Evolutionary conservation across 164 flowering plant genomes (phyloP), one percentile per base, ranked within the genome.

Genomic region (Chimonanthus salicifolius): DNA sequence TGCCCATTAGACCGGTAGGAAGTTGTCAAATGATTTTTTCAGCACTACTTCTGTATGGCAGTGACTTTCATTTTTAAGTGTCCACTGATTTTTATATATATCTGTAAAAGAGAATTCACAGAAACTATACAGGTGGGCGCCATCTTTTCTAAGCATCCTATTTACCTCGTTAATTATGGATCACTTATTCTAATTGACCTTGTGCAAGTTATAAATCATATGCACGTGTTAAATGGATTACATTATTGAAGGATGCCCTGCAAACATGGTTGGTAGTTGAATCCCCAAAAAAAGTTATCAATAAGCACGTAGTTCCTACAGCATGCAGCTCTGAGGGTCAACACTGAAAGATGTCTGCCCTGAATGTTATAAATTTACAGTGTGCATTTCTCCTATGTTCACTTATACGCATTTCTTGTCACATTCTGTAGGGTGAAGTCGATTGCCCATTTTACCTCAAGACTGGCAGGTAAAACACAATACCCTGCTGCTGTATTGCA

Each of bases 401-500:
- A 44, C 43, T 47, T 43, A n/a, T 48, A 46, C 47, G 4, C 16
- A 16, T 68, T 45, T 3, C 54, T 64, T 47, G 9, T 15, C 48
- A 13, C 46, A 21, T 68, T 5, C 33, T 73, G 45, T 91, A 95
- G 99, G 97, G 92, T 67, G 98, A 93, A 86, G 86, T 82, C 62
- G 94, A 93, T 83, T 95, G 99, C 73, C 97, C 99, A 54, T 95
- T 95, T 82, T 95, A 91, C 82, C 77, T 95, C 74, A 95, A 92
- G 87, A 93, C 97, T 83, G 97, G 98, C 80, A 95, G 99, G 99
- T 94, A 46, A 79, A 49, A 33, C 8, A 6, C 47, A 21, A 7
- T 50, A 48, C 9, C 66, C 3, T 13, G 18, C 66, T 33, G 44
- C 33, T 10, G 7, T 10, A 5, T 44, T 63, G 10, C 21, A 11